Base-by-base conservation (phyloP, 495 filamentous ascomycete genomes). In the Xylaria bambusicola region DNA sequence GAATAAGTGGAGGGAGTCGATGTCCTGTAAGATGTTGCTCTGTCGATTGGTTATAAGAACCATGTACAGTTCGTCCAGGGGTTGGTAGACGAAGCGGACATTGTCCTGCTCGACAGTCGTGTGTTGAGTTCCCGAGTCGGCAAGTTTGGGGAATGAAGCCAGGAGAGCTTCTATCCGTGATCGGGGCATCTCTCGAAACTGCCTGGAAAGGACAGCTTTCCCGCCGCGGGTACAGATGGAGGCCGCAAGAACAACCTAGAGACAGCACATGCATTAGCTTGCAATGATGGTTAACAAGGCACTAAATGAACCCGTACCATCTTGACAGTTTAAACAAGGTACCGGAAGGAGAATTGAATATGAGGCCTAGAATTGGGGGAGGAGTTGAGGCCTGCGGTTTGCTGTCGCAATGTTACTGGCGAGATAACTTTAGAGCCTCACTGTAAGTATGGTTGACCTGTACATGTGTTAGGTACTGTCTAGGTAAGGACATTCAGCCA, bases 41-140 rank as follows among this genome's bases (percentile, higher is more conserved):
- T 98, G 93, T 58, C 91, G 91, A 80, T 98, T 98, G 77, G 95
- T 98, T 75, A 98, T 98, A 61, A 98, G 87, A 53, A 98, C 93
- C 84, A 98, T 97, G 82, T 98, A 98, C 60, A 98, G 86, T 79
- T 98, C 95, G 75, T 98, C 95, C 53, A 98, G 83, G 59, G 95
- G 94, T 74, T 98, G 94, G 80, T 98, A 98, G 51, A 98, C 94
- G 71, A 96, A 98, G 73, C 94, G 94, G 65, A 98, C 94, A 82
- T 96, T 97, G 80, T 98, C 94, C 73, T 97, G 93, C 74, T 98
- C 94, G 52, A 97, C 92, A 13, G 90, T 98, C 7, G 94, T 98
- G 73, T 98, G 94, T 71, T 98, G 94, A 49, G 92, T 95, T 44
- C 91, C 90, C 13, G 89, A 89, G 73, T 96, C 92, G 56, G 93